A percentile compares a stretch with the other conserved stretches of the same genome.
phyloP scores from a whole-genome alignment of 257 asterid species.

The Orobanche coerulescens region DNA sequence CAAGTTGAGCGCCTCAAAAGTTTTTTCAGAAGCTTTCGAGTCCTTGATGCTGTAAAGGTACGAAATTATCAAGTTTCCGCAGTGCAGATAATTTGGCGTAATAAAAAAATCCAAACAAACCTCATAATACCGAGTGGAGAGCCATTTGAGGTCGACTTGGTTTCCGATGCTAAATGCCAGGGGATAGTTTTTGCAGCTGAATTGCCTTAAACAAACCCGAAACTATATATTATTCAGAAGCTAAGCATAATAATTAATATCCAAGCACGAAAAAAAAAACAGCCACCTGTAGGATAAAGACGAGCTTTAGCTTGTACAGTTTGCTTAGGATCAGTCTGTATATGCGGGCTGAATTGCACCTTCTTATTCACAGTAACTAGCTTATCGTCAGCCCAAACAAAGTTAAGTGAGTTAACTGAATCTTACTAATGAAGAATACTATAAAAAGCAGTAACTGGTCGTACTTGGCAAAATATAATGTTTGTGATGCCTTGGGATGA shows the following conservation, averaged over 20 bases:
- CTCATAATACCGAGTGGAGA: conserved; percentile 46
- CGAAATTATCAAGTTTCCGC: conserved; percentile 24
- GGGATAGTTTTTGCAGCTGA: conserved; percentile 82
- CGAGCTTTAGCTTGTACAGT: conserved; percentile 49
- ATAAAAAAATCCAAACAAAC: conserved; percentile 36
- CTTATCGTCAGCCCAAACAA: conserved; percentile 14
- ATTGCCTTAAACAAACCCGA: conserved; percentile 39
- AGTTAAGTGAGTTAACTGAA: conserved; percentile 9
- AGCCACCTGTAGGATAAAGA: conserved; percentile 64
- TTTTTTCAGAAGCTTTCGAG: conserved; percentile 35
- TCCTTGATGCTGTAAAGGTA: conserved; percentile 47
- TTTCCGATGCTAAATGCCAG: conserved; percentile 97
- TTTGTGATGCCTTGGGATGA: conserved; percentile 95
- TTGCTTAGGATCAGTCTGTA: conserved; percentile 59
- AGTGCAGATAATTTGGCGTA: no score
- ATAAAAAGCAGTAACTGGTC: conserved; percentile 9
- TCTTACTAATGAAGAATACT: conserved; percentile 3
- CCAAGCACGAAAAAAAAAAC: conserved; percentile 17
- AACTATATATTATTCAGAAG: neutral
- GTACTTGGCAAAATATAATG: conserved; percentile 90
- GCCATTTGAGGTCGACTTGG: conserved; percentile 80
- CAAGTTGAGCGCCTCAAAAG: conserved; percentile 37
- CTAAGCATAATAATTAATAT: conserved; percentile 9
- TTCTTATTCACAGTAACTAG: conserved; percentile 79
- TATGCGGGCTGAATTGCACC: conserved; percentile 82